These are phyloP conservation scores for Solanum rostratum DNA, from an alignment of 257 asterid genomes.

Conservation along the genomic window DNA sequence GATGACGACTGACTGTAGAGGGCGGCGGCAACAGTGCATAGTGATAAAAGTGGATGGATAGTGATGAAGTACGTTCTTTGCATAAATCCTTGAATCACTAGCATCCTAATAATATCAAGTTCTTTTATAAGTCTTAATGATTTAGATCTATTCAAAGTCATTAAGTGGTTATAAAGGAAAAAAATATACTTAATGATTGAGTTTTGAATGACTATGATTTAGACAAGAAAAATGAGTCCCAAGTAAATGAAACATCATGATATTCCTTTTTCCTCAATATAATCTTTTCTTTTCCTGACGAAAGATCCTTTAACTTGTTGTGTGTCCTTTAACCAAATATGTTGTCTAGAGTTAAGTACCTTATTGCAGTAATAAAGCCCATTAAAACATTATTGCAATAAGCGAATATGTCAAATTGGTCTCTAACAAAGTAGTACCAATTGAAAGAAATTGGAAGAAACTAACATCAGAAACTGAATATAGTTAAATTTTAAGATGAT, in stretches of 20 bases:
- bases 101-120: not conserved
- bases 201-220: not conserved
- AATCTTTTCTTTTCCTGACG: not conserved
- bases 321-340: not conserved
- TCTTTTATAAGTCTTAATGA: not conserved
- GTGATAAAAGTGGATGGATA: not conserved
- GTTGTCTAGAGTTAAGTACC: not conserved
- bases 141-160: not conserved
- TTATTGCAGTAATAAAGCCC: not conserved
- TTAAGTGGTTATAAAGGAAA: not conserved
- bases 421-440: not conserved
- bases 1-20: not conserved
- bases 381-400: not conserved
- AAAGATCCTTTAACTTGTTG: not conserved
- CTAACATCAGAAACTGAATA: not conserved
- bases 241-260: not conserved
- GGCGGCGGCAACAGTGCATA: not conserved
- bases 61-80: not conserved
- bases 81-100: not conserved
- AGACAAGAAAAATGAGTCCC: not conserved
- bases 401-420: not conserved
- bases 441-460: not conserved
- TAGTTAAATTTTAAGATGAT: not conserved
- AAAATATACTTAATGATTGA: not conserved
- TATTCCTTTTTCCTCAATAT: not conserved